These are phyloP conservation scores for Fusarium albidum DNA, from an alignment of 2,329 filamentous ascomycete species.

Conservation along the genomic window DNA sequence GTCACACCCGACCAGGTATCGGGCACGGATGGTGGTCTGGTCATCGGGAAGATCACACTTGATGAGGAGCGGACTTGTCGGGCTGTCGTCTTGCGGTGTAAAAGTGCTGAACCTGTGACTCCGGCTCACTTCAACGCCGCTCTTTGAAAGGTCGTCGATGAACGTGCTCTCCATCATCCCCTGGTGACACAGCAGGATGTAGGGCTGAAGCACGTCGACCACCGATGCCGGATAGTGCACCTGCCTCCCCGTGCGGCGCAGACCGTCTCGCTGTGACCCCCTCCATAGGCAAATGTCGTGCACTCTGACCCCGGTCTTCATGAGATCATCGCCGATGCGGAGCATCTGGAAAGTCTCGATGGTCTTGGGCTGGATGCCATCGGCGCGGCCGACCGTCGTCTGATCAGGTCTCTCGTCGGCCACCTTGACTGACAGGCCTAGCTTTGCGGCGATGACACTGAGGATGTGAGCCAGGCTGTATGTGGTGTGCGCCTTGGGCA, in stretches of 20 bases:
- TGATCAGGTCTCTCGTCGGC: constrained; percentile 73
- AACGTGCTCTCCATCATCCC: constrained; percentile 77
- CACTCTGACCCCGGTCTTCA: constrained; percentile 72
- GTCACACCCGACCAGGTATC: constrained; percentile 75
- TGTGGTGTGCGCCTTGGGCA: too few relatives aligned
- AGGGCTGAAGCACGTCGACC: constrained; percentile 63
- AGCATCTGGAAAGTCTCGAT: constrained; percentile 79
- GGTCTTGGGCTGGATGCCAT: constrained; percentile 78
- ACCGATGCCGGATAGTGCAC: constrained; percentile 69
- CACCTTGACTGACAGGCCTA: constrained; percentile 68
- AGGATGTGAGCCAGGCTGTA: too few relatives aligned
- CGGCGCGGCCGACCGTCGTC: constrained; percentile 72
- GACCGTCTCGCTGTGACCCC: constrained; percentile 54
- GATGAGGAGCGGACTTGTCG: constrained; percentile 52
- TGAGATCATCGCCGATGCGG: constrained; percentile 69
- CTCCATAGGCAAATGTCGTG: constrained; percentile 80
- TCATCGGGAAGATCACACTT: constrained; percentile 56
- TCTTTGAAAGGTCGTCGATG: constrained; percentile 70
- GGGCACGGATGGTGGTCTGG: constrained; percentile 59
- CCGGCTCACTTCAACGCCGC: constrained; percentile 68
- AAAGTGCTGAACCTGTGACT: constrained; percentile 69
- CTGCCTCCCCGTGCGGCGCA: constrained; percentile 68
- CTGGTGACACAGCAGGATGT: constrained; percentile 70
- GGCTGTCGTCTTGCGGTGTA: constrained; percentile 44
- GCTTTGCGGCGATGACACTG: constrained; percentile 30